Evolutionary conservation across 2,329 filamentous ascomycete species (phyloP), one percentile per base, ranked within the genome.

Genomic region (Clonostachys sp.): DNA sequence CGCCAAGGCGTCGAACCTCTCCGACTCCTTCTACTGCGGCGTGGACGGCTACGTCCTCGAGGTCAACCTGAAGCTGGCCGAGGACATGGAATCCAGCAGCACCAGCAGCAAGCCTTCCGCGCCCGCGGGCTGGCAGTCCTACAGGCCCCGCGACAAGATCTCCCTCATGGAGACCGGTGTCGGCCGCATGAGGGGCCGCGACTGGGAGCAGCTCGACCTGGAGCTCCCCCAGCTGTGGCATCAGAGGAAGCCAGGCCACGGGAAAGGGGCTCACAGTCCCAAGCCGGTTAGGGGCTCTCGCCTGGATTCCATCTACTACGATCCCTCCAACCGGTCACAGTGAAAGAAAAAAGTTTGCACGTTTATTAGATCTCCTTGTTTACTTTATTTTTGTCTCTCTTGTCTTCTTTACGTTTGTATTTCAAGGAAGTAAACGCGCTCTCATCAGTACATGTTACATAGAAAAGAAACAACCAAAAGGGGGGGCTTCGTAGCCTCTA

Each of bases 21-120:
- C 74, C 1, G 66, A 70, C 5, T 71, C 67, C 8, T 66, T 81
- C 41, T 80, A 77, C 57, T 67, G 72, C 12, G 77, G 77, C 4
- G 61, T 79, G 12, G 67, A 71, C 5, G 74, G 73, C 10, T 66
- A 66, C 6, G 60, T 80, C 3, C 61, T 73, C 7, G 74, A 80
- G 52, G 65, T 72, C 45, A 58, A 58, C 17, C 52, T 61, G 9
- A 50, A 48, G n/a, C 57, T 66, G 3, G 54, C 55, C 6, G 55
- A 58, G 12, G 60, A 64, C 36, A 17, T 48, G 3, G 20, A 30
- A 10, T 9, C 20, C 1, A 9, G 44, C 4, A 45, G 53, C 1
- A 42, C 45, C 3, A 45, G 48, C 3, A 45, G 48, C 41, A 47
- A 48, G 4, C 51, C 34, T 12, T 13, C 52, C 3, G 53, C 54